A percentile compares a stretch with the other conserved stretches of the same genome.
Conservation (phyloP, 2,329 filamentous ascomycete species). For the Dendrostoma leiphaemia region DNA sequence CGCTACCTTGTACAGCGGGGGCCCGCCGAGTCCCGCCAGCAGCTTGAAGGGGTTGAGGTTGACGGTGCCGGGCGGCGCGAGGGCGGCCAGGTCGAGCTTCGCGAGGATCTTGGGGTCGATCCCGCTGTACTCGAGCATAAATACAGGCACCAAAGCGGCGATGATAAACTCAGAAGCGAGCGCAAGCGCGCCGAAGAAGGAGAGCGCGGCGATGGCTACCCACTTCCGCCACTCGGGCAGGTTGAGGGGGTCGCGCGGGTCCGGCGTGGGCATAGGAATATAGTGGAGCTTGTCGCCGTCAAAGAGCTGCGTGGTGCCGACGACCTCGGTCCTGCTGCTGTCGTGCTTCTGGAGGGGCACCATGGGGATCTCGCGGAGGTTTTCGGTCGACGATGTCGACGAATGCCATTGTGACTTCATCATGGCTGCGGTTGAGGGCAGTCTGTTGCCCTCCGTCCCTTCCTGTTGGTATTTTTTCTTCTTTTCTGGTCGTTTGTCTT, state of each 20-base stretch:
- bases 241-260: constrained; percentile 26
- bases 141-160: constrained; percentile 31
- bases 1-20: constrained; percentile 28
- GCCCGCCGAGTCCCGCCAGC: constrained; percentile 25
- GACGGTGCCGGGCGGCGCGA: constrained; percentile 19
- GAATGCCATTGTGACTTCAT: no score
- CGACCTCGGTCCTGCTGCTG: constrained; percentile 20
- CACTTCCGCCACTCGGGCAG: constrained; percentile 21
- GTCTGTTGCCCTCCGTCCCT: no score
- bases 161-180: constrained; percentile 28
- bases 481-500: no score
- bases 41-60: constrained; percentile 28
- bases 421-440: no score
- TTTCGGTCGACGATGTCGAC: background rate
- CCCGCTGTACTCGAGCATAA: constrained; percentile 33
- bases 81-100: constrained; percentile 22
- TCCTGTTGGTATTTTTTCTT: no score
- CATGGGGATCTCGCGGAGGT: no score
- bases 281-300: constrained; percentile 21
- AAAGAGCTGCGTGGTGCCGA: constrained; percentile 26
- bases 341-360: background rate
- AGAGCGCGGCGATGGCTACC: constrained; percentile 18
- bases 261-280: constrained; percentile 29
- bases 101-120: constrained; percentile 29
- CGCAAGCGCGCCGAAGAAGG: constrained; percentile 26